These are phyloP conservation scores for Ophiostoma tasmaniense DNA, from an alignment of 2,329 filamentous ascomycete genomes.

Conservation along the genomic window DNA sequence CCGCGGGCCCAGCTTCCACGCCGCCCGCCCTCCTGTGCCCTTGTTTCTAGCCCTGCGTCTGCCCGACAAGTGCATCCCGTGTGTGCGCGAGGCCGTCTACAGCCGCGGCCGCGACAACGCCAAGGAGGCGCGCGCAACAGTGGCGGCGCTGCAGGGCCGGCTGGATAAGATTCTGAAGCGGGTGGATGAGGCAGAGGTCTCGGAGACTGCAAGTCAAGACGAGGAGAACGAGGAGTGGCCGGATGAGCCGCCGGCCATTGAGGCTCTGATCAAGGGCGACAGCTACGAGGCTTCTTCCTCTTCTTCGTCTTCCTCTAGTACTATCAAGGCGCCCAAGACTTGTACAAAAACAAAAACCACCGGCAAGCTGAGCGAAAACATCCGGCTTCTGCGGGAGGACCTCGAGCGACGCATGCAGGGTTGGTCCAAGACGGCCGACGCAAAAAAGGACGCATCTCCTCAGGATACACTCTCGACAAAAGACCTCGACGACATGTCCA, in stretches of 20 bases:
- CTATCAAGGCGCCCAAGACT: background rate
- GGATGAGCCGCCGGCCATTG: background rate
- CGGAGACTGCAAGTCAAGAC: background rate
- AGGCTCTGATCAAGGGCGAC: background rate
- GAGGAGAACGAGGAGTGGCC: conserved; percentile 9
- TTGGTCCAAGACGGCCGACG: background rate
- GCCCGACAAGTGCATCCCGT: background rate
- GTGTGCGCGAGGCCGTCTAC: background rate
- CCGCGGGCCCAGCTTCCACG: background rate
- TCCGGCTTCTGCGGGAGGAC: conserved; percentile 15
- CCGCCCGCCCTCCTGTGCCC: background rate
- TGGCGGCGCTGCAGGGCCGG: background rate
- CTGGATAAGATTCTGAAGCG: background rate
- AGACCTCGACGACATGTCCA: background rate
- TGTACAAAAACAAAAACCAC: background rate
- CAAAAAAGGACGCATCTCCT: background rate
- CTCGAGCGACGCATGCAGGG: conserved; percentile 12
- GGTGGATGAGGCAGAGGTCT: background rate
- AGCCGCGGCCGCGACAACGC: conserved; percentile 2
- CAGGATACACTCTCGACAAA: background rate
- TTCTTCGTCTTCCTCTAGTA: background rate
- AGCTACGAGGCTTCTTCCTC: background rate
- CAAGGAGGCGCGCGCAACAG: background rate
- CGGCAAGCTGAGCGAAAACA: conserved; percentile 14
- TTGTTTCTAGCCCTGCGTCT: conserved; percentile 9